These are phyloP conservation scores for Chamaecyparis obtusa DNA, from an alignment of 75 land plant genomes.

Conservation along the genomic window DNA sequence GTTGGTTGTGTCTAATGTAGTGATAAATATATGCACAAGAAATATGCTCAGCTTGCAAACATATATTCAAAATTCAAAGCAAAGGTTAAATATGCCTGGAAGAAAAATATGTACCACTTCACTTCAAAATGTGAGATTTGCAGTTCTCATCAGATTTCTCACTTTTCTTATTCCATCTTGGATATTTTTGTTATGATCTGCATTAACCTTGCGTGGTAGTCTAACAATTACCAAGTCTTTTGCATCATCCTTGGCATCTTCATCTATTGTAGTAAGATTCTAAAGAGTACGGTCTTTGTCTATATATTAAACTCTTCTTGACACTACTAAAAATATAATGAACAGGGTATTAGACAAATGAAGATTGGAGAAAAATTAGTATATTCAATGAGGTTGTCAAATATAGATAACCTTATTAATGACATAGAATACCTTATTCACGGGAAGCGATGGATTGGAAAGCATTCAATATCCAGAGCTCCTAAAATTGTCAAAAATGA, in stretches of 20 bases:
- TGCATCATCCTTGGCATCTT: background rate
- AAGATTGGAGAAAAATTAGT: background rate
- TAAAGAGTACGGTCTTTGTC: background rate
- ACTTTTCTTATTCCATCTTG: too few relatives aligned
- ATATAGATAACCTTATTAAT: background rate
- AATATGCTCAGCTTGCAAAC: too few relatives aligned
- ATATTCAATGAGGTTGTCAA: background rate
- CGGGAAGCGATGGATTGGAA: conserved; percentile 42
- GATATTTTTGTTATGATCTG: background rate
- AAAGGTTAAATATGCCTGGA: background rate
- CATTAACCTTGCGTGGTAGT: background rate
- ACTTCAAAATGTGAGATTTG: conserved; percentile 22
- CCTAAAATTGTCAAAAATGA: conserved; percentile 37
- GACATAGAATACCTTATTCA: background rate
- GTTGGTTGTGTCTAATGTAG: too few relatives aligned
- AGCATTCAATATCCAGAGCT: conserved; percentile 56
- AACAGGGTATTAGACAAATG: background rate
- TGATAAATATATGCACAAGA: too few relatives aligned
- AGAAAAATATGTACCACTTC: too few relatives aligned
- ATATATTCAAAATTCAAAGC: too few relatives aligned
- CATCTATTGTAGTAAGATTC: background rate
- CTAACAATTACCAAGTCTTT: background rate
- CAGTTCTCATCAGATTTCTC: conserved; percentile 12
- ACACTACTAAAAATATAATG: background rate
- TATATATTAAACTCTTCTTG: too few relatives aligned